Percentiles rank a stretch among this genome's conserved stretches.
Conservation (phyloP, 2,329 filamentous ascomycete genomes). For the Zymoseptoria ardabiliae region DNA sequence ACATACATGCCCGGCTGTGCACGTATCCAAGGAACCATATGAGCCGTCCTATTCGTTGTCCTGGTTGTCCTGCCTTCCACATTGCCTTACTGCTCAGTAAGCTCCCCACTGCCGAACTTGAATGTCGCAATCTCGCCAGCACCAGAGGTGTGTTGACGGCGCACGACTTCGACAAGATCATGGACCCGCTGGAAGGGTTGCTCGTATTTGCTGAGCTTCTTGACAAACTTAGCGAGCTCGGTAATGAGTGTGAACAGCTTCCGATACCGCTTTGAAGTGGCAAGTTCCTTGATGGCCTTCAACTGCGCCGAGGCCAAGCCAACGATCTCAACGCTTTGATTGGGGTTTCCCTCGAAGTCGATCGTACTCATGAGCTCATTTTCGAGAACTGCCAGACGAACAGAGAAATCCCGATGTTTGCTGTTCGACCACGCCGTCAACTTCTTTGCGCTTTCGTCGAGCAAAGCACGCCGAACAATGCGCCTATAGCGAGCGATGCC, state of each 20-base stretch:
- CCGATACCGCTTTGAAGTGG: slow-evolving; percentile 3
- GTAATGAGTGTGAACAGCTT: slow-evolving; percentile 10
- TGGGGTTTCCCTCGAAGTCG: background rate
- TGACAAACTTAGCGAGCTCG: slow-evolving; percentile 21
- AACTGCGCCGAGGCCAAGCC: background rate
- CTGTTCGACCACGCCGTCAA: slow-evolving; percentile 50
- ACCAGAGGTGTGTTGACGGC: too few relatives aligned
- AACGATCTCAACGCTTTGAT: background rate
- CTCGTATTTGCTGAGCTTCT: slow-evolving; percentile 37
- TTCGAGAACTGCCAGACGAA: slow-evolving; percentile 24
- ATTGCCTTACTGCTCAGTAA: too few relatives aligned
- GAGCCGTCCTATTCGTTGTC: too few relatives aligned
- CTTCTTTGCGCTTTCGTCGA: slow-evolving; percentile 59
- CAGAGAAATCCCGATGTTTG: slow-evolving; percentile 36
- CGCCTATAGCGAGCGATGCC: slow-evolving; percentile 55
- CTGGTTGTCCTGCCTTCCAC: too few relatives aligned
- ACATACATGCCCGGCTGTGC: too few relatives aligned
- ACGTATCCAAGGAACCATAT: too few relatives aligned
- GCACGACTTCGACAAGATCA: slow-evolving; percentile 39
- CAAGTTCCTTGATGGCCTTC: background rate
- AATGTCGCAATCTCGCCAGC: too few relatives aligned
- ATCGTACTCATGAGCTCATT: slow-evolving; percentile 5
- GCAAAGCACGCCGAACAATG: slow-evolving; percentile 51
- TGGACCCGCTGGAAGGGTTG: slow-evolving; percentile 45
- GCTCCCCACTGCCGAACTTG: slow-evolving; percentile 19